Evolutionary conservation across 306 rosid genomes (phyloP).

Genomic region (Corylus americana): DNA sequence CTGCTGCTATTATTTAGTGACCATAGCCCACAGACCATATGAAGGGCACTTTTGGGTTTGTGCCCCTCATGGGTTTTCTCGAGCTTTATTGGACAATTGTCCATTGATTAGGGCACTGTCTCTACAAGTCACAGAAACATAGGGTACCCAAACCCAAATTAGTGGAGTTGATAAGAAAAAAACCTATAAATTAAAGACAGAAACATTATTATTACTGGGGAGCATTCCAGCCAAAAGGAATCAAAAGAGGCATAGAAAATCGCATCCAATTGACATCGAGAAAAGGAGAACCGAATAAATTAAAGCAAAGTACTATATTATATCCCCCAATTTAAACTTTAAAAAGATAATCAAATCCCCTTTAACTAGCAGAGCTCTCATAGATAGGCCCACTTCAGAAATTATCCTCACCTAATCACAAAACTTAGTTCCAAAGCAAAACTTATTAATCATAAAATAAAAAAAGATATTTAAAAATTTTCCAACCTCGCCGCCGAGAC

Average conservation of each 20-base stretch:
- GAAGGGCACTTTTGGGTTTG: neutral
- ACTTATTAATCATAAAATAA: neutral
- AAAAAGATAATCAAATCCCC: neutral
- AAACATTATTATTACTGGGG: conserved; percentile 7
- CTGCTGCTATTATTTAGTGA: too few species aligned
- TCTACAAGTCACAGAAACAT: conserved; percentile 7
- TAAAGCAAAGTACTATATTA: neutral
- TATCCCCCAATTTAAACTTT: conserved; percentile 8
- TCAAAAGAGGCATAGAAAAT: conserved; percentile 25
- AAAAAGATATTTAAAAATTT: neutral
- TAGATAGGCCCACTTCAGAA: conserved; percentile 17
- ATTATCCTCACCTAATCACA: conserved; percentile 22
- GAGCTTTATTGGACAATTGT: neutral
- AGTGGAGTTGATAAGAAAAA: conserved; percentile 13
- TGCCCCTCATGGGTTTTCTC: neutral
- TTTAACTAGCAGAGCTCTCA: neutral
- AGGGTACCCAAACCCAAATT: conserved; percentile 20
- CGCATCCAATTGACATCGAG: conserved; percentile 25
- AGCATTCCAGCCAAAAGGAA: conserved; percentile 30
- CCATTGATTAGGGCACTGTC: neutral
- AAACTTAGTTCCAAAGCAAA: conserved; percentile 36
- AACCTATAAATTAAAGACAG: neutral
- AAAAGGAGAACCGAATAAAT: conserved; percentile 19
- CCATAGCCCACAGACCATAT: neutral
- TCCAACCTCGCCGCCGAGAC: conserved; percentile 12